A percentile compares a stretch with the other conserved stretches of the same genome.
These are phyloP conservation scores for Polyplosphaeria fusca DNA, from an alignment of 495 filamentous ascomycete genomes.

Conservation along the genomic window DNA sequence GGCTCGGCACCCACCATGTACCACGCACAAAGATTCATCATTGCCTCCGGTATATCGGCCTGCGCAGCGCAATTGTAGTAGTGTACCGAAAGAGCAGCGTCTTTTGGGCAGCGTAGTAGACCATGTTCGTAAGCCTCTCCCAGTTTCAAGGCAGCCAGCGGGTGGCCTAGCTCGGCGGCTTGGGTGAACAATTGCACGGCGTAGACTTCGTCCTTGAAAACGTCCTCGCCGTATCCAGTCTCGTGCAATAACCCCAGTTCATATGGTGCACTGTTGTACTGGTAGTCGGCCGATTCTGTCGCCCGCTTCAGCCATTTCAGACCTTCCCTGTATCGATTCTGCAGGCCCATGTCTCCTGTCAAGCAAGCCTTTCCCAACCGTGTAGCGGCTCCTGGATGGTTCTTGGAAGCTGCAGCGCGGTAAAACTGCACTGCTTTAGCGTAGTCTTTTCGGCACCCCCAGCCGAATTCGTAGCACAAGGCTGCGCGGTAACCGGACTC, in stretches of 20 bases:
- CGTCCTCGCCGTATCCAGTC: conserved; percentile 82
- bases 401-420: conserved; percentile 83
- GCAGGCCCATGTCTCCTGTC: conserved; percentile 77
- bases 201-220: conserved; percentile 86
- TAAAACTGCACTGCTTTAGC: conserved; percentile 92
- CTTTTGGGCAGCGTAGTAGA: conserved; percentile 76
- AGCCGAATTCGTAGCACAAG: conserved; percentile 96
- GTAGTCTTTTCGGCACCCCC: conserved; percentile 85
- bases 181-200: conserved; percentile 93
- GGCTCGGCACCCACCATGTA: conserved; percentile 95
- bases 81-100: conserved; percentile 91
- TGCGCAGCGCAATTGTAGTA: conserved; percentile 95
- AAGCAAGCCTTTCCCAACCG: conserved; percentile 88
- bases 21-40: conserved; percentile 99
- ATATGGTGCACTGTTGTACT: conserved; percentile 91
- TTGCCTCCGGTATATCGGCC: conserved; percentile 76
- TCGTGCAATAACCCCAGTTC: conserved; percentile 86
- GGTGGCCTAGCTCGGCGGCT: conserved; percentile 85
- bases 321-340: conserved; percentile 83
- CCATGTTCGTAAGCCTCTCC: conserved; percentile 98
- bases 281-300: conserved; percentile 77
- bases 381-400: conserved; percentile 91
- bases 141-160: conserved; percentile 77
- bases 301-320: conserved; percentile 96
- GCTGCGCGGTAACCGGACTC: conserved; percentile 93